Percentiles rank a stretch among this genome's conserved stretches.
Conservation (phyloP, 768 basidiomycete genomes). For the Boletus sp. region DNA sequence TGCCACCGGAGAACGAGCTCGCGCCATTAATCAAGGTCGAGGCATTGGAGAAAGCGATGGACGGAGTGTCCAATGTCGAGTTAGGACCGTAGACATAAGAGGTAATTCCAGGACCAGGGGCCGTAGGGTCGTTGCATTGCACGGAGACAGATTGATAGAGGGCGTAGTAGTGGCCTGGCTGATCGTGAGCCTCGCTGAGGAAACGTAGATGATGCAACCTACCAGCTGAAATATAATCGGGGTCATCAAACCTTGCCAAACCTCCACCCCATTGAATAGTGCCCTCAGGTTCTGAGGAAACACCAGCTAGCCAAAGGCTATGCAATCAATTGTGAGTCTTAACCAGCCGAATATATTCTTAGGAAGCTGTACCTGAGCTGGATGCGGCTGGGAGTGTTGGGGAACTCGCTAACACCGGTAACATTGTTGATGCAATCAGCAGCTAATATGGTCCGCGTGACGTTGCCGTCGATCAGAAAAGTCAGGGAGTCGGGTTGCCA, state of each 20-base stretch:
- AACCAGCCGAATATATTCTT: not conserved
- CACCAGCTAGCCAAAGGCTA: slow-evolving; percentile 82
- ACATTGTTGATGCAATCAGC: slow-evolving; percentile 48
- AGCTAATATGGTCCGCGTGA: slow-evolving; percentile 65
- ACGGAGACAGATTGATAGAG: slow-evolving; percentile 59
- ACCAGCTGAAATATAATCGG: slow-evolving; percentile 71
- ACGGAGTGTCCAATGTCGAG: slow-evolving; percentile 48
- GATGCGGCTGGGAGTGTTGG: slow-evolving; percentile 74
- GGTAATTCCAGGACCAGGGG: slow-evolving; percentile 45
- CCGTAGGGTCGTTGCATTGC: slow-evolving; percentile 53
- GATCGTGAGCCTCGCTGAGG: not conserved
- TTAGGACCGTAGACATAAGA: slow-evolving; percentile 66
- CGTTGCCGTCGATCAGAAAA: slow-evolving; percentile 68
- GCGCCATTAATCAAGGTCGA: slow-evolving; percentile 50
- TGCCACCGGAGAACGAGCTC: slow-evolving; percentile 2
- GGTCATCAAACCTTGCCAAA: slow-evolving; percentile 78
- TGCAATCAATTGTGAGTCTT: slow-evolving; percentile 2
- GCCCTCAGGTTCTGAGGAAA: slow-evolving; percentile 54
- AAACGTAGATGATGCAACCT: slow-evolving; percentile 6
- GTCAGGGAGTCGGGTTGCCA: slow-evolving; percentile 69
- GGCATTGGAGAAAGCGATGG: slow-evolving; percentile 55
- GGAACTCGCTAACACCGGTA: slow-evolving; percentile 62
- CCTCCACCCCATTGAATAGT: slow-evolving; percentile 80
- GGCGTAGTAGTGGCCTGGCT: slow-evolving; percentile 65
- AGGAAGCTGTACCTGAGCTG: slow-evolving; percentile 61